Base-by-base conservation (phyloP, 306 rosid species). In the Lithocarpus polystachyus region DNA sequence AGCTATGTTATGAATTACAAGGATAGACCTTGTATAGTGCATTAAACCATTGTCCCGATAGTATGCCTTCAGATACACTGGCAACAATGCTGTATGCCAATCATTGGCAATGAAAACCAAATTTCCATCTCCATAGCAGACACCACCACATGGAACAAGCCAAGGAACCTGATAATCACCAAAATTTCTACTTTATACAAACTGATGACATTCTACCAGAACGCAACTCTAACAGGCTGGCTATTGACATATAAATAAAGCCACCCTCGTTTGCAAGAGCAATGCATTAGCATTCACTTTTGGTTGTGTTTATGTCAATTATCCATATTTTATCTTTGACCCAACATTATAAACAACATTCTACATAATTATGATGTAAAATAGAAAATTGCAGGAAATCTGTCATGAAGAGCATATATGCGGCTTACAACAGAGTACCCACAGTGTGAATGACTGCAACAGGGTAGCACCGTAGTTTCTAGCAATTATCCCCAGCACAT, bases 1-100 rank as follows among this genome's bases (percentile, higher is more conserved):
- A 72, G 99, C 99, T 78, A 96, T 93, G 94, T 93, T 96, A 82
- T 96, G 99, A 86, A 96, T 96, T 80, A 96, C 99, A 52, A 96
- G 92, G 82, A 89, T 75, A 6, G 98, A 93, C 83, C 99, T 88
- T 45, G 99, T 85, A 79, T 56, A 93, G 54, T 1, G 51, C 99
- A 96, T 96, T 74, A 96, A 75, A 79, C 97, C 98, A 78, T 86
- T 72, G 78, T 96, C 98, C 19, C 97, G 90, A 79, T 91, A 96
- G 83, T 89, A 87, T 3, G 98, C 97, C 79, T 93, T 96, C 81
- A 96, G 85, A 84, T 93, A 96, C 75, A 93, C 97, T 3, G 99
- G 99, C 52, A 96, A 86, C 89, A 96, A 79, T 40, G 99, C 96
- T 52, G 98, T 90, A 83, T 96, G 98, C 99, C 99, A 96, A 83